These are phyloP conservation scores for Rhodotorula sp. DNA, from an alignment of 1,284 basidiomycete genomes.

Conservation along the genomic window DNA sequence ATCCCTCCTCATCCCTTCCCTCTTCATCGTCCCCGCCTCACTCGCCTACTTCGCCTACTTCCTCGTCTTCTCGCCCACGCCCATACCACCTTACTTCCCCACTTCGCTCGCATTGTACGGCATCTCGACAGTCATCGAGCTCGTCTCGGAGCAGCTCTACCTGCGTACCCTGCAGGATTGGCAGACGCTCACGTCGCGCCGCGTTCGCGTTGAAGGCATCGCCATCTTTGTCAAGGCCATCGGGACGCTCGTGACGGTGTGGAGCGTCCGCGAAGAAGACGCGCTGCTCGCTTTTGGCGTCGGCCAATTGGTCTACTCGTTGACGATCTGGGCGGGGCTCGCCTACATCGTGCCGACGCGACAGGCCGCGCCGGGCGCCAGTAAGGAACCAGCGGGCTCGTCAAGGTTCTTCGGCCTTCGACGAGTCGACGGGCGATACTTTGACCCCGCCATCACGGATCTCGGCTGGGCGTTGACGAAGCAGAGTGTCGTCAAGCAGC, in stretches of 20 bases:
- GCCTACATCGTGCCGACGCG: slow-evolving; percentile 44
- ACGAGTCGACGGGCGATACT: slow-evolving; percentile 42
- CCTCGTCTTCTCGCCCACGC: slow-evolving; percentile 59
- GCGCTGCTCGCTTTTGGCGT: slow-evolving; percentile 77
- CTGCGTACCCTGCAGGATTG: slow-evolving; percentile 55
- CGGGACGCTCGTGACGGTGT: slow-evolving; percentile 66
- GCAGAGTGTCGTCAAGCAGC: slow-evolving; percentile 88
- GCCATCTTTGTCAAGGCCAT: slow-evolving; percentile 75
- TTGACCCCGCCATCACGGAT: slow-evolving; percentile 54
- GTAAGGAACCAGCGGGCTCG: background rate
- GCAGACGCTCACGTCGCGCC: slow-evolving; percentile 30
- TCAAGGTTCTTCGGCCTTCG: no score
- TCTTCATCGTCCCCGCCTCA: slow-evolving; percentile 12
- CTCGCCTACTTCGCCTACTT: slow-evolving; percentile 51
- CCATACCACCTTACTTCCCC: slow-evolving; percentile 52
- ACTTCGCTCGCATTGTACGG: slow-evolving; percentile 69
- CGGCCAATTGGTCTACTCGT: slow-evolving; percentile 74
- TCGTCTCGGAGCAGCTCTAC: slow-evolving; percentile 80
- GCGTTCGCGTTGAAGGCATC: slow-evolving; percentile 62
- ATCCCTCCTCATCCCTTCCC: slow-evolving; percentile 8
- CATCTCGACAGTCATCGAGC: slow-evolving; percentile 69
- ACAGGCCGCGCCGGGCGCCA: no score
- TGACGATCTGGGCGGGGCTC: slow-evolving; percentile 52
- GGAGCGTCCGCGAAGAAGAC: slow-evolving; percentile 56
- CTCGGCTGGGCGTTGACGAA: slow-evolving; percentile 67